Base-by-base conservation (phyloP, 169 alveolate genomes). In the Plasmodium berghei region DNA sequence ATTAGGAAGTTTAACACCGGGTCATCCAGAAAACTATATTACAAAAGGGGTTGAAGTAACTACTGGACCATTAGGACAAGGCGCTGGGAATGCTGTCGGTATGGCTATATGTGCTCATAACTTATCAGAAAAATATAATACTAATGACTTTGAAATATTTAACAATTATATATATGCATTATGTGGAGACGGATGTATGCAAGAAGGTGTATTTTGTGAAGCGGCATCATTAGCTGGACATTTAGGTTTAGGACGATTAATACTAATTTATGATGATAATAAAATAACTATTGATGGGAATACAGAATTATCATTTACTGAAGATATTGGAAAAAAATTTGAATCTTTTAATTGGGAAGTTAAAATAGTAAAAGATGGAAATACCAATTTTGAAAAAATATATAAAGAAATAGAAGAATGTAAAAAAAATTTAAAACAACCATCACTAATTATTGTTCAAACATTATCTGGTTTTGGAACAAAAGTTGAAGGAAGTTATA, bases 121-220 rank as follows among this genome's bases (percentile, higher is more conserved):
- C 69, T 40, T 95, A 75, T 94, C 95, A 1, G 96, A 93, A 9
- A 93, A 93, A 58, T 95, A 85, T 92, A 95, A 93, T 89, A 92
- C 83, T 63, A 72, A 89, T 34, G 93, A 91, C 28, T 92, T 87
- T 80, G 72, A 88, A 63, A 71, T 95, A 40, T 93, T 95, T 91
- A 93, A 95, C 70, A 91, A 92, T 87, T 93, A 90, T 88, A 66
- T 91, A 62, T 92, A 77, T 67, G 90, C 88, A 61, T 61, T 89
- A 55, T 93, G 95, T 83, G 97, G 97, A 8, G 97, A 95, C 71
- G 97, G 97, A 54, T 95, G 97, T 75, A 93, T 95, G 62, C 95
- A 93, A 89, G 97, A 93, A 61, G 94, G 96, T 24, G 92, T 95
- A 26, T 80, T 94, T 72, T 87, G 92, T 75, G 97, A 95, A 89